Evolutionary conservation across 306 rosid species (phyloP).

Genomic region (Potentilla sterilis): DNA sequence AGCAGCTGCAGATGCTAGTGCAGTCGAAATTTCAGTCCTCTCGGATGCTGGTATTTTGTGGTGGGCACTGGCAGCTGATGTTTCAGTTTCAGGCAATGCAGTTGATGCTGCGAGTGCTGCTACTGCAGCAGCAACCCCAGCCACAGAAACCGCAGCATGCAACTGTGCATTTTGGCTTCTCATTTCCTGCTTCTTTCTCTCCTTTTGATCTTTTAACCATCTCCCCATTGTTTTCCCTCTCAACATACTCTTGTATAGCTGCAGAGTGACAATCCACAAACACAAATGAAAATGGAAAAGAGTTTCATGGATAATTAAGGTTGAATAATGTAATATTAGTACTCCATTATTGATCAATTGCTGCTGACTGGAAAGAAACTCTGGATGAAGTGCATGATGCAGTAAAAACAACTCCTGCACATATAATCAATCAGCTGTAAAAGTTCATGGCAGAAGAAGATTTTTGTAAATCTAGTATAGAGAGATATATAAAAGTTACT

Average conservation of each 20-base stretch:
- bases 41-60: constrained; percentile 37
- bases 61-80: constrained; percentile 32
- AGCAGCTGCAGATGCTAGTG: constrained; percentile 88
- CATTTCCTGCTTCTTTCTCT: constrained; percentile 90
- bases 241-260: constrained; percentile 75
- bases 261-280: constrained; percentile 18
- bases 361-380: constrained; percentile 68
- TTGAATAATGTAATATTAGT: constrained; percentile 15
- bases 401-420: constrained; percentile 73
- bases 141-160: constrained; percentile 91
- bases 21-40: constrained; percentile 46
- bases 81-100: constrained; percentile 50
- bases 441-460: constrained; percentile 3
- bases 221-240: constrained; percentile 75
- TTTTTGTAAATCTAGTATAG: not conserved
- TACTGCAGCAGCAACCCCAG: constrained; percentile 92
- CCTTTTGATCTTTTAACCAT: constrained; percentile 89
- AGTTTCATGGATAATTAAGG: constrained; percentile 14
- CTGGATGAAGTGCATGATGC: constrained; percentile 84
- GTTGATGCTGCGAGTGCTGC: constrained; percentile 74
- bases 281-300: not conserved
- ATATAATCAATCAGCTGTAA: constrained; percentile 16
- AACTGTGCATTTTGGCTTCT: constrained; percentile 85
- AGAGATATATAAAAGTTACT: not conserved
- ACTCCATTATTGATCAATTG: constrained; percentile 83